These are phyloP conservation scores for Mycena chlorophos DNA, from an alignment of 768 basidiomycete species.

Conservation along the genomic window DNA sequence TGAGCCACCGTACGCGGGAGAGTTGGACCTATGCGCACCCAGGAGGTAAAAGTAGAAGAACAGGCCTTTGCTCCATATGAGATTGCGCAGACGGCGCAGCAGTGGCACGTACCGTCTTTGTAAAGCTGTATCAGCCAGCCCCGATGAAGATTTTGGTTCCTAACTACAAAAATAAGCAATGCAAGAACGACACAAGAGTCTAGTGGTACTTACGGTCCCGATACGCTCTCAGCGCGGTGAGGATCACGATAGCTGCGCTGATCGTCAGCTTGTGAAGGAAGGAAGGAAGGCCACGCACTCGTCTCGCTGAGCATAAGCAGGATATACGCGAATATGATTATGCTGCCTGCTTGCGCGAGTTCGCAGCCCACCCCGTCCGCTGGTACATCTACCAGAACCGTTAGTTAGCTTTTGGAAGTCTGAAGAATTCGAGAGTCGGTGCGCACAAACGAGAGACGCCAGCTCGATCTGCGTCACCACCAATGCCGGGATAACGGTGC, in stretches of 20 bases:
- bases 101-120: constrained; percentile 35
- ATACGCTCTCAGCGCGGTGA: constrained; percentile 39
- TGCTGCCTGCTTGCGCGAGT: constrained; percentile 33
- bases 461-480: constrained; percentile 36
- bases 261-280: background rate
- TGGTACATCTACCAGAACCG: constrained; percentile 17
- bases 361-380: constrained; percentile 32
- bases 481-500: constrained; percentile 34
- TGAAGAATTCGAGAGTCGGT: background rate
- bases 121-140: constrained; percentile 42
- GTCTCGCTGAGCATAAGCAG: constrained; percentile 41
- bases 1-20: background rate
- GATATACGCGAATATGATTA: constrained; percentile 41
- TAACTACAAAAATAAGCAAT: background rate
- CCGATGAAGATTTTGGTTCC: constrained; percentile 3
- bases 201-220: constrained; percentile 32
- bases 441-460: constrained; percentile 35
- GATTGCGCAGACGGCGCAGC: background rate
- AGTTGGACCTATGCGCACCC: constrained; percentile 25
- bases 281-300: constrained; percentile 23
- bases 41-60: constrained; percentile 43
- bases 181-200: background rate
- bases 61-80: constrained; percentile 28
- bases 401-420: background rate
- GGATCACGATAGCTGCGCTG: constrained; percentile 36